Evolutionary conservation across 1,139 yeast genomes (phyloP).

Genomic region (Taphrina communis): DNA sequence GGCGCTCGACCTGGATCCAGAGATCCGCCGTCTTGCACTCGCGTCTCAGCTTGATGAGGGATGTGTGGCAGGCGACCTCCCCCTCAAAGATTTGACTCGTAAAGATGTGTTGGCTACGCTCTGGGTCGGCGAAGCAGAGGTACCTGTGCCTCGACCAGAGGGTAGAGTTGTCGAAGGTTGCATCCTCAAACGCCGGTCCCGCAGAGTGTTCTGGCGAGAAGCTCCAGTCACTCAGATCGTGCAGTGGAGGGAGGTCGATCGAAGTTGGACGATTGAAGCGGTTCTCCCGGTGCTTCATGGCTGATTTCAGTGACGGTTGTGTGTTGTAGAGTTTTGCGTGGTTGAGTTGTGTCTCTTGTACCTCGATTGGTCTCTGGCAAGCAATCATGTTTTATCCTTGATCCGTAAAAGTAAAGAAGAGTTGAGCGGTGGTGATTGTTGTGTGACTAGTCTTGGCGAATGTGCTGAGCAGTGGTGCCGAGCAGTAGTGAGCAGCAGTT

Average conservation of each 20-base stretch:
- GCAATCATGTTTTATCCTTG: background rate
- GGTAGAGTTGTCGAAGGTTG: conserved; percentile 22
- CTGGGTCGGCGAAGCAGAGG: conserved; percentile 13
- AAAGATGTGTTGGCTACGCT: conserved; percentile 6
- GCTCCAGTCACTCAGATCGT: conserved; percentile 21
- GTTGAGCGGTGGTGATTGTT: background rate
- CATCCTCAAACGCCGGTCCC: conserved; percentile 2
- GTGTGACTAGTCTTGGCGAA: background rate
- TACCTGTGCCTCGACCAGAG: conserved; percentile 28
- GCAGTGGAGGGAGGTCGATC: conserved; percentile 24
- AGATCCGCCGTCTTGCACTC: conserved; percentile 18
- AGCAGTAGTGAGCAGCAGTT: background rate
- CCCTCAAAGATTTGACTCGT: conserved; percentile 22
- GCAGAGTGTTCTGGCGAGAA: conserved; percentile 8
- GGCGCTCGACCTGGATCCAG: conserved; percentile 25
- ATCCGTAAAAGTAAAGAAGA: too few relatives aligned
- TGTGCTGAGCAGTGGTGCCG: background rate
- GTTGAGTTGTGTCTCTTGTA: background rate
- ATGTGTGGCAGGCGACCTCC: conserved; percentile 28
- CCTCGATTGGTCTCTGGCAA: conserved; percentile 14
- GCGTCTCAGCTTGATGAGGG: conserved; percentile 16
- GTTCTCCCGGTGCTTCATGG: conserved; percentile 4
- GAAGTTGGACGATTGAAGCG: background rate
- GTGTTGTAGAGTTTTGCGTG: background rate
- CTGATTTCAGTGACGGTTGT: background rate